Base-by-base conservation (phyloP, 441 rosid species). In the Pelargonium fulgidum region DNA sequence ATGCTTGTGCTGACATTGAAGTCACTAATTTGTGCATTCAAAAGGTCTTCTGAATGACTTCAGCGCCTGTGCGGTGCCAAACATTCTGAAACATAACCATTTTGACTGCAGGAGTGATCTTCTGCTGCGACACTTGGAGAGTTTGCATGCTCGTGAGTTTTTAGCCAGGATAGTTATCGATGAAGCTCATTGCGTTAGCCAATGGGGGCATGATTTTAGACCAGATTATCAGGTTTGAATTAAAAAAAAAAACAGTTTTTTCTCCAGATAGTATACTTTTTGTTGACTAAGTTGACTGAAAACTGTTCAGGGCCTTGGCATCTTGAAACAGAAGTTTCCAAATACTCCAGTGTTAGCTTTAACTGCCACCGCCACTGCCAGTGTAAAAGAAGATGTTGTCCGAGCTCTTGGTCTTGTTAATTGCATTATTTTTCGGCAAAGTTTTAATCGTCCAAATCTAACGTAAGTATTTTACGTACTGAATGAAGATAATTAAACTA, bases 181-280 rank as follows among this genome's bases (percentile, higher is more conserved):
- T 75, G 98, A 93, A 87, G 98, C 98, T 72, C 98, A 93, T 64
- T 93, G 98, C 74, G 97, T 93, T 80, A 93, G 98, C 81, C 98
- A 93, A 80, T 93, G 98, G 98, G 98, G 98, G 17, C 98, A 93
- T 81, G 98, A 93, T 81, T 93, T 93, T 84, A 89, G 98, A 81
- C 97, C 98, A 14, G 98, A 93, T 81, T 93, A 93, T 82, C 96
- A 89, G 98, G 98, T 93, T 82, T 75, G 71, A 22, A 22, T 22
- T 22, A 22, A 22, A 22, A 22, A 22, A 22, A 22, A 47, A 48
- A 44, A 7, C 66, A 56, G 52, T 71, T 56, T 62, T 33, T 61
- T 19, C 54, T 17, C 6, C 26, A 3, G 14, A 16, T 64, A 63
- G 26, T 69, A 58, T 72, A 45, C 65, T 73, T 62, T 64, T 73